These are phyloP conservation scores for Colletotrichum sp. DNA, from an alignment of 2,329 filamentous ascomycete species.

Conservation along the genomic window DNA sequence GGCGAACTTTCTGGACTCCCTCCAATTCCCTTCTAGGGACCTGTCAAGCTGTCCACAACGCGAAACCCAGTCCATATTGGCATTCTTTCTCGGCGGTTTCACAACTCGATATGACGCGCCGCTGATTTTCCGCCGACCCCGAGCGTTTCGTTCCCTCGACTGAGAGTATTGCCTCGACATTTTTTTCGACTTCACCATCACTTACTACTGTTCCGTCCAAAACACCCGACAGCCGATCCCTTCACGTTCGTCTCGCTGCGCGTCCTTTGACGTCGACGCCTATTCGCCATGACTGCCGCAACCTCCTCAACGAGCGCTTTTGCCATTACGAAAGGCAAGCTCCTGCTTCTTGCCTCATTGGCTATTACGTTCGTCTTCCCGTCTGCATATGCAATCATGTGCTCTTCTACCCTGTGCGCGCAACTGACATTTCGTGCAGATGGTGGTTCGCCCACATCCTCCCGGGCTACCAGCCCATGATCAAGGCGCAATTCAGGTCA, in stretches of 20 bases:
- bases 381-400: not conserved
- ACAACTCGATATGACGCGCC: conserved; percentile 2
- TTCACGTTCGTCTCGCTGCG: not conserved
- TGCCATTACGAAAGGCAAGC: conserved; percentile 37
- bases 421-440: conserved; percentile 30
- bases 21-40: not conserved
- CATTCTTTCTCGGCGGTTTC: conserved; percentile 13
- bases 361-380: conserved; percentile 39
- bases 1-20: not conserved
- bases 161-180: not conserved
- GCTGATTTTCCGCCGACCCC: not conserved
- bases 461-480: conserved; percentile 47
- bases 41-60: not conserved
- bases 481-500: conserved; percentile 40
- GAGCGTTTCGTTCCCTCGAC: not conserved
- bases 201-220: not conserved
- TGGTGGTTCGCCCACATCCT: conserved; percentile 52
- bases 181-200: not conserved
- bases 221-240: not conserved
- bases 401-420: not conserved
- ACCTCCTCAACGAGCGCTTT: conserved; percentile 23
- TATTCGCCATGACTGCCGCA: conserved; percentile 18
- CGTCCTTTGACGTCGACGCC: not conserved
- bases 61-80: not conserved
- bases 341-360: conserved; percentile 39